Base-by-base conservation (phyloP, 805 yeast genomes). In the Wickerhamiella brachini region DNA sequence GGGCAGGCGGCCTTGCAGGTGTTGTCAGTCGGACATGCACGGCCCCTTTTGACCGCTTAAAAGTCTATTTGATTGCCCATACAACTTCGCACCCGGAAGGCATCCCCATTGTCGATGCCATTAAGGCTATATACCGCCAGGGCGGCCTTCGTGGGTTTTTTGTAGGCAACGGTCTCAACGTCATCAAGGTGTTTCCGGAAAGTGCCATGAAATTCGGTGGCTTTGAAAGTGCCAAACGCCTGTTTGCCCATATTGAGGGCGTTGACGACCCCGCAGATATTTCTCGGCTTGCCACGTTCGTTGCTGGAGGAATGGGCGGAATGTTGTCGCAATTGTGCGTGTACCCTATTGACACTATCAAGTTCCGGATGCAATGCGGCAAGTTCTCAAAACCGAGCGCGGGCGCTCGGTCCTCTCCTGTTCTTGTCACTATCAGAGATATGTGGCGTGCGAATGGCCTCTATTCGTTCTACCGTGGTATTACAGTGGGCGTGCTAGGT, bases 161-260 rank as follows among this genome's bases (percentile, higher is more conserved):
- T 65, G 95, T 89, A 15, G 98, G 97, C 41, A 90, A 90, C 68
- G 97, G 97, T 0, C 71, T 90, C 46, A 93, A 93, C 64, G 86
- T 85, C n/a, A 60, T 89, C 51, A 90, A 90, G 64, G 96, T 90
- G 20, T 86, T 93, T 62, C 98, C 98, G 0, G 98, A 90, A 65
- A 83, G 95, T 38, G 97, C 97, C 1, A 90, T 90, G 78, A 93
- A 93, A 64, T 90, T 93, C 67, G 97, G 98, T 2, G 80, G 95
- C 3, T 90, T 93, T 65, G 98, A 90, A 65, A 76, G 87, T 5
- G 81, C 89, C 0, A 93, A 93, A 61, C 72, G 84, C 51, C 62
- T 82, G 26, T 70, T 93, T 61, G 82, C 95, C 20, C 64, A 70
- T 24, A 53, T 89, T 7, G 96, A 87, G 66, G 95, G 95, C 13